Evolutionary conservation across 805 yeast species (phyloP), one percentile per base, ranked within the genome.

Genomic region (Scheffersomyces coipomensis): DNA sequence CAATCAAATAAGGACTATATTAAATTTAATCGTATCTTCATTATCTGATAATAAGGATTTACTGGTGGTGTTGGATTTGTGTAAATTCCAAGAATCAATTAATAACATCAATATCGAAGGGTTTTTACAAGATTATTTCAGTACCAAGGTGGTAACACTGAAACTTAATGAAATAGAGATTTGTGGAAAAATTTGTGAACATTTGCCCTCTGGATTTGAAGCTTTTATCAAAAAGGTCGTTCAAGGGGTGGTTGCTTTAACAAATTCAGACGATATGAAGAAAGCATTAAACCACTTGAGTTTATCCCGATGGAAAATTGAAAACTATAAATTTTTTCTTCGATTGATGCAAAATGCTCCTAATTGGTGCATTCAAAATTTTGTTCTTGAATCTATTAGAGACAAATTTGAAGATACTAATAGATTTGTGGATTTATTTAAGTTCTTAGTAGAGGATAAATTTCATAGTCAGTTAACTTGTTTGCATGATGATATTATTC

Each of bases 261-360:
- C 56, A 23, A 56, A 58, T 18, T 45, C 50, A 2, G 62, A 55
- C 1, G 65, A 58, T 11, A 56, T 63, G 34, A 56, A 48, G 12
- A 39, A 40, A 8, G 38, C 52, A 19, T 44, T 63, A 19, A 38
- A 37, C 1, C 15, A 40, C 23, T 40, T 68, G 24, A 39, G 55
- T 1, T 39, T 66, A 8, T 40, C 40, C 1, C 31, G 39, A 4
- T 70, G 75, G 75, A 45, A 55, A 17, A 26, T 53, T 5, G 59
- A 56, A 1, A 46, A 56, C 5, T 61, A 65, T 50, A 55, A 62
- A 24, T 64, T 57, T 37, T 68, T 58, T 33, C 42, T 67, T 7
- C 39, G 49, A 2, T 53, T 68, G 32, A 55, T 64, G 42, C 67
- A 61, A 36, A 58, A 57, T 43, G 66, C 73, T 1, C 73, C 73